Base-by-base conservation (phyloP, 2,329 filamentous ascomycete genomes). In the Fusarium sarcochroum region DNA sequence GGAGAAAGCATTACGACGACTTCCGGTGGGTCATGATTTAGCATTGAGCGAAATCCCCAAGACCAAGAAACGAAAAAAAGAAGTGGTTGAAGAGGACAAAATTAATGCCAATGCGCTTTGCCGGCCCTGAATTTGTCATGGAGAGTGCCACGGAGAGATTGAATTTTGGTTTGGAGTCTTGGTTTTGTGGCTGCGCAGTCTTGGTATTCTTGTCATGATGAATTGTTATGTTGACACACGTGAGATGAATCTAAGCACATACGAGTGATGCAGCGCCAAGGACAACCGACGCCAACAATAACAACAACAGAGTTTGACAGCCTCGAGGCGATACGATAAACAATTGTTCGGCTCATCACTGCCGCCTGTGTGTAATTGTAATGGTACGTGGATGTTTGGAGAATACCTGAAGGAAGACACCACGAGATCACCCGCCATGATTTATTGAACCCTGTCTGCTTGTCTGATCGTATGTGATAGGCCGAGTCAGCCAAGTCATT, bases 1-100 rank as follows among this genome's bases (percentile, higher is more conserved):
- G 45, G 20, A 54, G 55, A 58, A 61, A 46, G 53, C 58, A 70
- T 69, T 70, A 69, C 66, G 67, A 69, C 67, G 67, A 63, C 66
- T 60, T 44, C 27, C 41, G 55, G 66, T 67, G 67, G 67, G 62
- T 41, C 56, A 21, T 37, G 40, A 42, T 37, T 60, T 21, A 64
- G 35, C 46, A 54, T 65, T 62, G 51, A 52, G 46, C 42, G 45
- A 57, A 60, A 45, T 66, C 44, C 27, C 50, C 63, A 53, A 61
- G 50, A 53, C 37, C 44, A 34, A 37, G 49, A 34, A 69, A 54
- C 51, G 32, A 53, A 49, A 48, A 48, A 41, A 56, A 58, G 30
- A 45, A 38, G 25, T 30, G 23, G 25, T 23, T 45, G 40, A 23
- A 38, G 48, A 45, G 20, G 27, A 53, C 25, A 20, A 42, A 38